phyloP scores from a whole-genome alignment of 345 rosid species.

The Hevea brasiliensis region DNA sequence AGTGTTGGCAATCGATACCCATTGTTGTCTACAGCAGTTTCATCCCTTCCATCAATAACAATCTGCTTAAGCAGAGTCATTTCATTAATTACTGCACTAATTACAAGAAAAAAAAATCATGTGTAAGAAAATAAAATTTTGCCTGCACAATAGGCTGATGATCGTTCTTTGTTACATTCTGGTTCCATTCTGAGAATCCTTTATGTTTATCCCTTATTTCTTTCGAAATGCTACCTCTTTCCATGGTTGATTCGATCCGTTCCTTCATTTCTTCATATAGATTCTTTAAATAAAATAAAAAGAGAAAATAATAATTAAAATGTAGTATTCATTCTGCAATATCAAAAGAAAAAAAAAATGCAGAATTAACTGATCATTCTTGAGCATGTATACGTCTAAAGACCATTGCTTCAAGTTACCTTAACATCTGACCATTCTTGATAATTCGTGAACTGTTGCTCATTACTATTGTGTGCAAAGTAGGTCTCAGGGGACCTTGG shows the following conservation, averaged over 20 bases:
- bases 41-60: conserved; percentile 49
- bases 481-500: conserved; percentile 82
- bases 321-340: too few species aligned
- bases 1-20: conserved; percentile 52
- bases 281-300: not conserved
- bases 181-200: conserved; percentile 60
- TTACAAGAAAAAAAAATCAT: not conserved
- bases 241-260: conserved; percentile 16
- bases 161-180: conserved; percentile 40
- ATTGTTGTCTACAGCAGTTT: conserved; percentile 29
- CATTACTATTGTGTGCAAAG: conserved; percentile 33
- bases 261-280: conserved; percentile 22
- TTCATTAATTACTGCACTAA: too few species aligned
- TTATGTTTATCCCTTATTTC: conserved; percentile 35
- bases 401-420: conserved; percentile 8
- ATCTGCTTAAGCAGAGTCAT: conserved; percentile 30
- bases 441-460: conserved; percentile 4
- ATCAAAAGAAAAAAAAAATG: too few species aligned
- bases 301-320: too few species aligned
- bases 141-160: conserved; percentile 49
- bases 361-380: too few species aligned
- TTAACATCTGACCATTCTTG: conserved; percentile 17
- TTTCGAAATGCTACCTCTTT: conserved; percentile 37
- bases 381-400: too few species aligned
- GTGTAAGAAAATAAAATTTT: not conserved